These are phyloP conservation scores for Ampelomyces quisqualis DNA, from an alignment of 2,329 filamentous ascomycete genomes.

Conservation along the genomic window DNA sequence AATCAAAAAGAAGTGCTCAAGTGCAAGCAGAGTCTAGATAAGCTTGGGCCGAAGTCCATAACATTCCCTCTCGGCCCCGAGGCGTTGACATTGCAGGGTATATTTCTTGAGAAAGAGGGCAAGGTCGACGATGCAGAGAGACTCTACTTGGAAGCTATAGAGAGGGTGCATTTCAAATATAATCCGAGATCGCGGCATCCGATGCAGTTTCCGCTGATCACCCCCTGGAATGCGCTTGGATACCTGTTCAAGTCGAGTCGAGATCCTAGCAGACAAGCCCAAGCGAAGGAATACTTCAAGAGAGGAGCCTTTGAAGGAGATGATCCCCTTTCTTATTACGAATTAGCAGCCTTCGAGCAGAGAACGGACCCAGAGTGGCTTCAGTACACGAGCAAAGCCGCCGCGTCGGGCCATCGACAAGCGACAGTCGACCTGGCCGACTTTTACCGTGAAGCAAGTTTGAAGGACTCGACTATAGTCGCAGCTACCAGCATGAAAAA, in stretches of 20 bases:
- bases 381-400: conserved; percentile 49
- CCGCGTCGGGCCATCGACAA: conserved; percentile 42
- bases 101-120: conserved; percentile 33
- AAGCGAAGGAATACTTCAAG: conserved; percentile 36
- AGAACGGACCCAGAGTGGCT: conserved; percentile 43
- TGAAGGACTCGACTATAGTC: conserved; percentile 9
- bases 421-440: conserved; percentile 43
- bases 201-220: conserved; percentile 26
- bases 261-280: conserved; percentile 13
- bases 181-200: conserved; percentile 19
- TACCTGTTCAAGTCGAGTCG: conserved; percentile 21
- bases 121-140: conserved; percentile 20
- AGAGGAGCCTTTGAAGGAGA: conserved; percentile 44
- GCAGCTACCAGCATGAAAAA: conserved; percentile 12
- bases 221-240: conserved; percentile 38
- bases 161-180: conserved; percentile 15
- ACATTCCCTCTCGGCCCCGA: conserved; percentile 18
- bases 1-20: conserved; percentile 18
- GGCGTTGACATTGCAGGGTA: conserved; percentile 33
- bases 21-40: conserved; percentile 21
- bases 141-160: conserved; percentile 27
- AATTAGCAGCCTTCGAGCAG: conserved; percentile 34
- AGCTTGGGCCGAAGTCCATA: conserved; percentile 20
- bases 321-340: conserved; percentile 48
- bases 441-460: conserved; percentile 45